Base-by-base conservation (phyloP, 2,329 filamentous ascomycete genomes). In the Claviceps spartinae region DNA sequence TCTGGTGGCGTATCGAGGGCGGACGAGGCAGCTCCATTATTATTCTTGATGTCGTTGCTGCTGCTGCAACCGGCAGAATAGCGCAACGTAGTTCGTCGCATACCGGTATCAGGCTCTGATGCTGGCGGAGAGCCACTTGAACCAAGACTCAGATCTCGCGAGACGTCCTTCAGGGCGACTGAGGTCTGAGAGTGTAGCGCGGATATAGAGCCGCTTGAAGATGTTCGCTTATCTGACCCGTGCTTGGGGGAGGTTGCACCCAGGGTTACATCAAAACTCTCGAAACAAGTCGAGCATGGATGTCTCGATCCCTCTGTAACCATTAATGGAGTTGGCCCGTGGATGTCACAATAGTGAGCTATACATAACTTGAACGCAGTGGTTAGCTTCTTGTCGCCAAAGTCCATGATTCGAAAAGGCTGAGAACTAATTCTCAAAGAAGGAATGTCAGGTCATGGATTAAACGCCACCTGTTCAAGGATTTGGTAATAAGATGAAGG, bases 341-440 rank as follows among this genome's bases (percentile, higher is more conserved):
- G 82, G 56, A 79, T 73, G 65, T 85, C 82, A 72, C 82, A 85
- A 63, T 84, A 85, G 65, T 85, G 81, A 60, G 82, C 82, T 60
- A 85, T 73, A 64, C 80, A 83, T 63, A 85, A 69, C 81, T 85
- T 76, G 54, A 79, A 53, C 55, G 56, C 54, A 22, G 60, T 56
- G 52, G 65, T 69, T 63, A 69, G 67, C 59, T 54, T 51, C 48
- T 52, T 54, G 59, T 55, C 56, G 59, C 56, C 56, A 59, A 41
- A 60, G 50, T 57, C 61, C 64, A 67, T 67, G 52, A 51, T 57
- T 34, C 30, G 30, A 47, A 34, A 5, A 16, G 14, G 14, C 13
- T 41, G 6, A 20, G 24, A 24, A 42, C 30, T 44, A 37, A 13
- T 43, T 13, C n/a, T 22, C 18, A 6, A 16, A 18, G 9, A 16